These are phyloP conservation scores for Aspergillus sp. DNA, from an alignment of 2,329 filamentous ascomycete species.

Conservation along the genomic window DNA sequence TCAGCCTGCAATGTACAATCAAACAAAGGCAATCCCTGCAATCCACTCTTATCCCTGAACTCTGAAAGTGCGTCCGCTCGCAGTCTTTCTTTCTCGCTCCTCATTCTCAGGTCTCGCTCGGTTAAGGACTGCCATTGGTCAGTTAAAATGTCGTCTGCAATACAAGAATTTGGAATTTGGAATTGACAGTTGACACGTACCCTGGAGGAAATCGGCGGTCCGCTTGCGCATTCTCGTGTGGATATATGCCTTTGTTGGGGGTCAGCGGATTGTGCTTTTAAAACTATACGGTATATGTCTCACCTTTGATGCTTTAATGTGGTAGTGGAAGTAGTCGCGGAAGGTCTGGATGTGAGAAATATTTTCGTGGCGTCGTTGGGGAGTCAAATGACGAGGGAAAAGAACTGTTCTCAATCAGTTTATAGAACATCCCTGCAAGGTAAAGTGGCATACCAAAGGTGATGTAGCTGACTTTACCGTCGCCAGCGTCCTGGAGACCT, in stretches of 20 bases:
- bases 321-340: slow-evolving; percentile 99
- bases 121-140: slow-evolving; percentile 71
- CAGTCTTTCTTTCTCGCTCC: slow-evolving; percentile 97
- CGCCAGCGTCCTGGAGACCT: slow-evolving; percentile 72
- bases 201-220: slow-evolving; percentile 97
- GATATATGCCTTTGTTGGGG: slow-evolving; percentile 73
- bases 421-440: neutral
- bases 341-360: slow-evolving; percentile 99
- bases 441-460: slow-evolving; percentile 73
- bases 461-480: slow-evolving; percentile 91
- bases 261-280: slow-evolving; percentile 10
- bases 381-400: slow-evolving; percentile 90
- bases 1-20: slow-evolving; percentile 24
- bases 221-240: slow-evolving; percentile 97
- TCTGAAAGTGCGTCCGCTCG: slow-evolving; percentile 88
- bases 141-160: slow-evolving; percentile 24
- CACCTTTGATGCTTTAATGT: slow-evolving; percentile 97
- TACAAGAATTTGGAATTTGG: neutral
- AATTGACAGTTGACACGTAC: slow-evolving; percentile 49
- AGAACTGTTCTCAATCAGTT: slow-evolving; percentile 61
- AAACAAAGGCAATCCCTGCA: slow-evolving; percentile 15
- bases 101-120: slow-evolving; percentile 92
- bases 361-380: slow-evolving; percentile 86
- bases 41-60: slow-evolving; percentile 51
- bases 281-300: neutral